These are phyloP conservation scores for Epichloe uncinata DNA, from an alignment of 2,329 filamentous ascomycete species.

Conservation along the genomic window DNA sequence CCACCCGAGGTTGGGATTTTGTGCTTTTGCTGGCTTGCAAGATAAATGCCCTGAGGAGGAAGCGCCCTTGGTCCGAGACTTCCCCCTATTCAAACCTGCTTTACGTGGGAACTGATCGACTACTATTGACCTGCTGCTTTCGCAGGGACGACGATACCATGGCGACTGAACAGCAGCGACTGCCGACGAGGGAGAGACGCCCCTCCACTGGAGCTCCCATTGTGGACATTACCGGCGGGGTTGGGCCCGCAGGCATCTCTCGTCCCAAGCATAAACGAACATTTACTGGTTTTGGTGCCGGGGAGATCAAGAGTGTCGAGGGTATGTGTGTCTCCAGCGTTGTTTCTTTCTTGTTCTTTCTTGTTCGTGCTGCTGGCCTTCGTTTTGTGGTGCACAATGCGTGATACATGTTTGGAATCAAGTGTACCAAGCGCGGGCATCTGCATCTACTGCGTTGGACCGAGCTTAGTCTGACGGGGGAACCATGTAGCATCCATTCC, in stretches of 20 bases:
- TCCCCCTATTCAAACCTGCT: too few relatives aligned
- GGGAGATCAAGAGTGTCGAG: conserved; percentile 89
- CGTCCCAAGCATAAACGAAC: conserved; percentile 95
- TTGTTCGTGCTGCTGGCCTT: background rate
- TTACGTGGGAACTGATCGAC: too few relatives aligned
- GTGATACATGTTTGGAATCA: background rate
- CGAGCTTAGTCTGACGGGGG: background rate
- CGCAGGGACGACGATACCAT: conserved; percentile 11
- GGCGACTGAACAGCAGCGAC: conserved; percentile 21
- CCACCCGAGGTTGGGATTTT: too few relatives aligned
- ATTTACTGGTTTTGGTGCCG: conserved; percentile 81
- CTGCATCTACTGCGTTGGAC: background rate
- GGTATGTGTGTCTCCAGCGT: conserved; percentile 34
- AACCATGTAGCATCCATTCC: conserved; percentile 54
- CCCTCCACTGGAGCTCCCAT: conserved; percentile 75
- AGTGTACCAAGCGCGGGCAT: background rate
- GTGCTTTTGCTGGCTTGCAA: background rate
- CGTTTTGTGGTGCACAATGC: background rate
- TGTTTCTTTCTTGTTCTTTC: background rate
- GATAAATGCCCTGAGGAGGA: background rate
- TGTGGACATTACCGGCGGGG: conserved; percentile 70
- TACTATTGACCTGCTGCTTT: background rate
- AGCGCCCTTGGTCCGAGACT: background rate
- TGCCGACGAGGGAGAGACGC: conserved; percentile 57
- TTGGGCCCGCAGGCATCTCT: conserved; percentile 72